Base-by-base conservation (phyloP, 495 filamentous ascomycete genomes). In the Tetracladium marchalianum region DNA sequence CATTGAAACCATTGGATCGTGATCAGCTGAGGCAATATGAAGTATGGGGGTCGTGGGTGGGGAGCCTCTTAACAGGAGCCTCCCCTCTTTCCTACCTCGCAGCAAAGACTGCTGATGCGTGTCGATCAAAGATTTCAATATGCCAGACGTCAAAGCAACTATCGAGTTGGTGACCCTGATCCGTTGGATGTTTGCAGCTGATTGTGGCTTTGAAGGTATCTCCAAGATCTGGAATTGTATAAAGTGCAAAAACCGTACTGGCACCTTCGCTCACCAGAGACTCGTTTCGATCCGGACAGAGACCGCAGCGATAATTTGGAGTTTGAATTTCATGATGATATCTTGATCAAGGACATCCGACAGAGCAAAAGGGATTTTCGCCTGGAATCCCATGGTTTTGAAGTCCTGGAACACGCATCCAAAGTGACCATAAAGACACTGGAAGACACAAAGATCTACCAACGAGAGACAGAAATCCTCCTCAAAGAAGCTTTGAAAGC, bases 211-310 rank as follows among this genome's bases (percentile, higher is more conserved):
- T n/a, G n/a, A n/a, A n/a, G n/a, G n/a, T n/a, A 7, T 27, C 31
- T 53, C 18, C 40, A 53, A 18, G 49, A 53, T 35, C 46, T 53
- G 1, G 40, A 53, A 24, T 41, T 53, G 4, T 53, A 53, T 31
- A 31, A 53, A 17, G 12, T 13, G 10, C 41, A 53, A 17, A 53
- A 53, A 19, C 51, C 51, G 31, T 53, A 53, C 31, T 53, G 45
- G 46, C 49, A 45, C 19, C 45, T 53, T n/a, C 24, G 40, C 1
- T 11, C 45, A 0, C 51, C 51, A 2, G 35, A 46, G 24, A 41
- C 49, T 0, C 41, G 41, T 17, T 53, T 53, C 35, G 41, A 53
- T 24, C 51, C 51, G 0, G 41, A 53, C 31, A 34, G n/a, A n/a
- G 5, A 40, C 8, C 40, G 45, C 7, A 27, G 44, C 22, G 46